phyloP scores from a whole-genome alignment of 2,329 filamentous ascomycete species.

The Sphaceloma murrayae region DNA sequence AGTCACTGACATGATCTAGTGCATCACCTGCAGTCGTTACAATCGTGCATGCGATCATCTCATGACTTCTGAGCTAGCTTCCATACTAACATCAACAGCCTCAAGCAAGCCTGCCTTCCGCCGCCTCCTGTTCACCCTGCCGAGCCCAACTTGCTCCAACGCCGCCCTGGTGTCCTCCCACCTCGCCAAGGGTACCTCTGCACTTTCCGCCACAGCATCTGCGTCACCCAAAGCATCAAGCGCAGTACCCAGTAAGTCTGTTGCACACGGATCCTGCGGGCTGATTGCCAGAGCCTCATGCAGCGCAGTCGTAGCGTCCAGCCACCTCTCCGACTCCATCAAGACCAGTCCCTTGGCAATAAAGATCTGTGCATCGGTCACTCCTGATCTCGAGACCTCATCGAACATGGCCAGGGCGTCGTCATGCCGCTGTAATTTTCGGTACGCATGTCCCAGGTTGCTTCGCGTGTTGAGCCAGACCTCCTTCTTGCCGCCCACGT shows the following conservation, averaged over 20 bases:
- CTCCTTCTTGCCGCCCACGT: conserved; percentile 67
- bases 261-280: conserved; percentile 72
- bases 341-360: conserved; percentile 75
- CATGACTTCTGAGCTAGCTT: not conserved
- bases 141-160: conserved; percentile 2
- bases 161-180: conserved; percentile 11
- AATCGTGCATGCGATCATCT: not conserved
- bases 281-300: conserved; percentile 75
- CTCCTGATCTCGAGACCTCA: conserved; percentile 69
- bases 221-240: conserved; percentile 50
- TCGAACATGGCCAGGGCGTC: conserved; percentile 75
- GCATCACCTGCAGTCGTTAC: too few relatives aligned
- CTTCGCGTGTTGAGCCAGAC: conserved; percentile 77
- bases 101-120: conserved; percentile 9
- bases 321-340: conserved; percentile 63
- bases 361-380: conserved; percentile 68
- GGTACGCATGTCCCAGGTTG: conserved; percentile 81
- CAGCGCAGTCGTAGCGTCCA: conserved; percentile 69
- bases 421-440: conserved; percentile 58
- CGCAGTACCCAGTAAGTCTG: conserved; percentile 65
- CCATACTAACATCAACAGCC: not conserved
- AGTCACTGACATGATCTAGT: too few relatives aligned
- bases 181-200: not conserved
- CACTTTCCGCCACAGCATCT: not conserved
- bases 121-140: conserved; percentile 1